Base-by-base conservation (phyloP, 2,329 filamentous ascomycete species). In the Lachnellula hyalina region DNA sequence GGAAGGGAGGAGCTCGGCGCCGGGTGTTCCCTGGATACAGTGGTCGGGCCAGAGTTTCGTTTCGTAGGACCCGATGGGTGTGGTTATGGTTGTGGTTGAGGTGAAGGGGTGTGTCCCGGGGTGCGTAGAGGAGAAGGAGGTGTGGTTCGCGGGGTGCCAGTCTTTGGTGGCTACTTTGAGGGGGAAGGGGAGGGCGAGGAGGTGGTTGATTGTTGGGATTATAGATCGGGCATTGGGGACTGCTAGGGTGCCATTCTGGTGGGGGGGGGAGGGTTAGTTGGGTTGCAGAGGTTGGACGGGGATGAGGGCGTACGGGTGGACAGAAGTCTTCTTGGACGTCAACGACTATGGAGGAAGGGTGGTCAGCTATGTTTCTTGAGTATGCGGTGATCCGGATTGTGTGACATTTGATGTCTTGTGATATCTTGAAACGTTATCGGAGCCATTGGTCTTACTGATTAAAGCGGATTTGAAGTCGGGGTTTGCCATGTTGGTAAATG, bases 241-340 rank as follows among this genome's bases (percentile, higher is more conserved):
- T 34, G 90, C 86, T 49, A 99, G 84, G n/a, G 89, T 79, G 60
- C 93, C 94, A 60, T 86, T 81, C 90, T 96, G 64, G 38, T 25
- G 17, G 9, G 46, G 48, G 32, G 21, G 8, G 46, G 47, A 57
- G 41, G 51, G 49, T 5, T 25, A 50, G 40, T 51, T 44, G 48
- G 28, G 41, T 11, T 34, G 9, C 42, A 53, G 48, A 23, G 28
- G 51, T 32, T 17, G n/a, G 14, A 21, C 14, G 25, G 35, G 32
- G 40, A 32, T n/a, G 6, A 7, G 34, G 40, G 23, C 52, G 74
- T 74, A 94, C 90, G 12, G 92, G 91, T 56, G 89, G 89, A 71
- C 90, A 96, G 71, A 96, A 97, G 75, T 97, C 93, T 71, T 96
- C 87, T 73, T 97, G 94, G 67, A 96, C 79, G 72, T 96, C 92